These are phyloP conservation scores for Boletus fagicola DNA, from an alignment of 768 basidiomycete genomes.

Conservation along the genomic window DNA sequence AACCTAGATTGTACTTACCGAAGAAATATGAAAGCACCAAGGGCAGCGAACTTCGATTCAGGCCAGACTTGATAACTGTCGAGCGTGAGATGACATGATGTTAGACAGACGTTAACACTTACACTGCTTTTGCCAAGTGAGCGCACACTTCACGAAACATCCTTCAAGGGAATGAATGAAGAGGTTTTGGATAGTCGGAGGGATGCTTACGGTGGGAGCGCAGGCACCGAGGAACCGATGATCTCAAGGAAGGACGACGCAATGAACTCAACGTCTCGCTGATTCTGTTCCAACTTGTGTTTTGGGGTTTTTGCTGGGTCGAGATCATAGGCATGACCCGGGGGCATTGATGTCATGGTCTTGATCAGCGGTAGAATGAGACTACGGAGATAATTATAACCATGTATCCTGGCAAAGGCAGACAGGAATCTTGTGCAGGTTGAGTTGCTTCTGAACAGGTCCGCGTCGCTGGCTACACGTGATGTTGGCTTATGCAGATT, in stretches of 20 bases:
- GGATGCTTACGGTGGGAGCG: slow-evolving; percentile 67
- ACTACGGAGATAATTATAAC: slow-evolving; percentile 85
- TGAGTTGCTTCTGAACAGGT: slow-evolving; percentile 86
- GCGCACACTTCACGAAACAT: slow-evolving; percentile 86
- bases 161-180: slow-evolving; percentile 37
- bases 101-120: slow-evolving; percentile 31
- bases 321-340: slow-evolving; percentile 73
- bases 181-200: not conserved
- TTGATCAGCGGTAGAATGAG: slow-evolving; percentile 76
- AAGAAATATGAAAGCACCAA: slow-evolving; percentile 90
- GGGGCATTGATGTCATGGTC: slow-evolving; percentile 67
- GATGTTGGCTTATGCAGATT: slow-evolving; percentile 1
- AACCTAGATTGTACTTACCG: slow-evolving; percentile 44
- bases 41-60: slow-evolving; percentile 73
- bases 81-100: slow-evolving; percentile 15
- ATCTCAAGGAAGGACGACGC: slow-evolving; percentile 74
- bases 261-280: slow-evolving; percentile 67
- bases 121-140: slow-evolving; percentile 79
- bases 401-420: slow-evolving; percentile 84
- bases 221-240: slow-evolving; percentile 65
- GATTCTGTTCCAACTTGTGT: slow-evolving; percentile 65
- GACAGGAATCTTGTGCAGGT: slow-evolving; percentile 86
- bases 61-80: slow-evolving; percentile 67
- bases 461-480: slow-evolving; percentile 66
- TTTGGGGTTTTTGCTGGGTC: slow-evolving; percentile 62